phyloP scores from a whole-genome alignment of 345 rosid genomes.

The Citrus glauca region DNA sequence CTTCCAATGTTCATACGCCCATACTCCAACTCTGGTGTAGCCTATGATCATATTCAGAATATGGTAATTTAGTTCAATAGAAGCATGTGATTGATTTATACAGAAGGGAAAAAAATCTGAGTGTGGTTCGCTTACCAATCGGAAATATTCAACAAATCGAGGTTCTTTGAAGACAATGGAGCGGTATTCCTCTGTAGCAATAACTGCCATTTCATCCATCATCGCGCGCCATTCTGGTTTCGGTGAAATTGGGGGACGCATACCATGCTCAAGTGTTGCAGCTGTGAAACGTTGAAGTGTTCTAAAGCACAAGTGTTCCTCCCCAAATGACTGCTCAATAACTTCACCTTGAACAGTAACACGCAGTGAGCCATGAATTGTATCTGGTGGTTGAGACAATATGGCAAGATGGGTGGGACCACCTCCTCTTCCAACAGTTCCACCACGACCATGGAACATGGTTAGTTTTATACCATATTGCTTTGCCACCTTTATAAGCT shows the following conservation, averaged over 20 bases:
- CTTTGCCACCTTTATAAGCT: slow-evolving; percentile 89
- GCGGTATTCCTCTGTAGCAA: slow-evolving; percentile 91
- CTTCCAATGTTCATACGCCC: slow-evolving; percentile 99
- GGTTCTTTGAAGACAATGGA: slow-evolving; percentile 90
- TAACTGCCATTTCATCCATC: slow-evolving; percentile 88
- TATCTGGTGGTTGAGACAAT: slow-evolving; percentile 99
- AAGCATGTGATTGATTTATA: background rate
- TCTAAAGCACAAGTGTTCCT: slow-evolving; percentile 90
- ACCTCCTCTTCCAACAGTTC: slow-evolving; percentile 99
- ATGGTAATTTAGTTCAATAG: background rate
- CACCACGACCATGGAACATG: slow-evolving; percentile 99
- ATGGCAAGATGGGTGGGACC: slow-evolving; percentile 99
- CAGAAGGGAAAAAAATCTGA: background rate
- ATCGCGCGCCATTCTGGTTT: slow-evolving; percentile 94
- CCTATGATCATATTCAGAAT: slow-evolving; percentile 43
- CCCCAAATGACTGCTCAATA: slow-evolving; percentile 94
- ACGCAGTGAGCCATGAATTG: slow-evolving; percentile 87
- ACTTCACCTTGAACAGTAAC: slow-evolving; percentile 98
- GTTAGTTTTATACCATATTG: slow-evolving; percentile 83
- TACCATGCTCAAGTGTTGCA: slow-evolving; percentile 95
- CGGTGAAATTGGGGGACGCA: slow-evolving; percentile 89
- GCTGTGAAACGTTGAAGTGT: slow-evolving; percentile 96
- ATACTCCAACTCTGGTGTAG: slow-evolving; percentile 96
- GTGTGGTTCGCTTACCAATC: slow-evolving; percentile 58
- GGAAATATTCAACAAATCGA: slow-evolving; percentile 93